Evolutionary conservation across 1,139 yeast species (phyloP).

Genomic region (Geotrichum siamense): DNA sequence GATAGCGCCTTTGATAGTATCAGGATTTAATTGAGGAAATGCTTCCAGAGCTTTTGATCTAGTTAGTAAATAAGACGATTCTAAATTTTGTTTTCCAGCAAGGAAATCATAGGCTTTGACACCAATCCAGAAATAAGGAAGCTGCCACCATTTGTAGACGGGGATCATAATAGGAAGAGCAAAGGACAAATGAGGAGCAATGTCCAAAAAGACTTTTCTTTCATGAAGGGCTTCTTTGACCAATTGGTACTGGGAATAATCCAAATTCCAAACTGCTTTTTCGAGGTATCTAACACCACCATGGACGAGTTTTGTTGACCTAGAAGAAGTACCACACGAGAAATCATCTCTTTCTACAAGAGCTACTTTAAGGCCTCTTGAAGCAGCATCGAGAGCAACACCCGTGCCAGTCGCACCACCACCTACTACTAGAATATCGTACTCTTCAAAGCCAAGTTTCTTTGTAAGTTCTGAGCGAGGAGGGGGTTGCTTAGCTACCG

Average conservation of each 20-base stretch:
- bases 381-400: conserved; percentile 83
- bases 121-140: conserved; percentile 89
- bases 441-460: conserved; percentile 29
- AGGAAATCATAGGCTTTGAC: conserved; percentile 88
- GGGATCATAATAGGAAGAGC: conserved; percentile 93
- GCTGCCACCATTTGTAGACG: conserved; percentile 91
- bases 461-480: conserved; percentile 1
- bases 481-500: conserved; percentile 1
- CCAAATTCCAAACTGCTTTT: conserved; percentile 80
- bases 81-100: conserved; percentile 83
- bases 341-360: conserved; percentile 81
- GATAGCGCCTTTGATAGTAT: conserved; percentile 78
- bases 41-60: conserved; percentile 60
- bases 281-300: conserved; percentile 96
- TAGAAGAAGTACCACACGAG: conserved; percentile 87
- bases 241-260: conserved; percentile 83
- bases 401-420: conserved; percentile 98
- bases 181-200: conserved; percentile 87
- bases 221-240: conserved; percentile 93
- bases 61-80: conserved; percentile 68
- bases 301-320: conserved; percentile 95
- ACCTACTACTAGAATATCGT: conserved; percentile 79
- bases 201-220: conserved; percentile 79
- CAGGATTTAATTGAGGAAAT: conserved; percentile 82
- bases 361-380: conserved; percentile 86